Evolutionary conservation across 1,139 yeast genomes (phyloP), one percentile per base, ranked within the genome.

Genomic region (Nakaseomyces sp.): DNA sequence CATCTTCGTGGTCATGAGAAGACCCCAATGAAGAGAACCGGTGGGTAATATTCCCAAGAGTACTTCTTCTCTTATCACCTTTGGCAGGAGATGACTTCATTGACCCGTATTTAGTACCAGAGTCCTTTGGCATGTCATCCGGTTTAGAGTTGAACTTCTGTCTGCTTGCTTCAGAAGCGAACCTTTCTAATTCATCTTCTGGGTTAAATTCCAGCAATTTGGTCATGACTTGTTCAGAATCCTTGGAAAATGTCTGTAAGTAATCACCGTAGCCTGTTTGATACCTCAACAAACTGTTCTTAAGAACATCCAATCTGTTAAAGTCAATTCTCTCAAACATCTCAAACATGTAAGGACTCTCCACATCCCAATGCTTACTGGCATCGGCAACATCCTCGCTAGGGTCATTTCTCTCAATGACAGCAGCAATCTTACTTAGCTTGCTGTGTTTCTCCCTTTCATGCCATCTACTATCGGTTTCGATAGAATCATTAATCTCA

Each of bases 271-370:
- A 65, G 33, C 76, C 71, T 41, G 93, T 84, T 64, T 85, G 82
- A 58, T 76, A 82, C 51, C 79, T 75, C 46, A 85, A 70, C 47
- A 88, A 70, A 20, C 78, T 70, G 52, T 84, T 84, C 58, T 86
- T 82, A 44, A 87, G 63, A 56, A 80, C 69, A 44, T 75, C 74
- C 49, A 84, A 71, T 58, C 95, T 80, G 48, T 70, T 69, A 47
- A 70, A 73, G 61, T 89, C 96, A 53, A 81, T 79, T 49, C 71
- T 71, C 63, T 87, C 95, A 61, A 88, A 80, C 54, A 77, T 77
- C 54, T 81, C 84, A 58, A 86, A 81, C 32, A 82, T 76, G 50
- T 73, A 78, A 1, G 95, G 93, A 0, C 94, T 91, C 60, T 81
- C 80, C 46, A 75, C 70, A 50, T 79, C 81, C 95, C 96, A 88